phyloP scores from a whole-genome alignment of 306 rosid genomes.

The Malus asiatica region DNA sequence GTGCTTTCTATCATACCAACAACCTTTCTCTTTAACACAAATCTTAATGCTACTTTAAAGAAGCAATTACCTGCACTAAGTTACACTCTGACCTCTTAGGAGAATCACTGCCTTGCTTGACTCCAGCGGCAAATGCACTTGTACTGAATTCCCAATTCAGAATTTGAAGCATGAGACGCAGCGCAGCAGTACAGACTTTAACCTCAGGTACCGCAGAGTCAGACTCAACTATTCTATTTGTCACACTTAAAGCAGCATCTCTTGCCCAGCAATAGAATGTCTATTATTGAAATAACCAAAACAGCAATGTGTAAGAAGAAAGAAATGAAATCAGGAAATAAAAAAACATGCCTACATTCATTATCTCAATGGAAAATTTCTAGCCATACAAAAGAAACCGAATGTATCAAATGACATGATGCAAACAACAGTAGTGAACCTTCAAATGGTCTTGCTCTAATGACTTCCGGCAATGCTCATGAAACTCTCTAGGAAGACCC shows the following conservation, averaged over 20 bases:
- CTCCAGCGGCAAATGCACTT: constrained; percentile 53
- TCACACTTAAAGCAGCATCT: constrained; percentile 81
- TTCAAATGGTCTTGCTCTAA: constrained; percentile 68
- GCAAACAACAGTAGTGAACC: constrained; percentile 33
- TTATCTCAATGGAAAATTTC: constrained; percentile 10
- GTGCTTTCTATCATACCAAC: background rate
- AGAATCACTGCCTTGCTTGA: constrained; percentile 59
- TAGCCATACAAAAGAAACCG: background rate
- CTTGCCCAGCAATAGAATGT: constrained; percentile 75
- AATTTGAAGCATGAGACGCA: constrained; percentile 89
- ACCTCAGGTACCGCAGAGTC: constrained; percentile 66
- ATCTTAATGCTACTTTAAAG: background rate
- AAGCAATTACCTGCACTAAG: constrained; percentile 67
- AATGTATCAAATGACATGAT: background rate
- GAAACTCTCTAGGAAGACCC: constrained; percentile 98
- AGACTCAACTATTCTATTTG: constrained; percentile 67
- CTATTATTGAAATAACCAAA: constrained; percentile 28
- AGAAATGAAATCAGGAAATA: background rate
- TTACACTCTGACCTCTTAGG: constrained; percentile 63
- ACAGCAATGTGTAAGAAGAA: background rate
- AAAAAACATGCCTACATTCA: constrained; percentile 1
- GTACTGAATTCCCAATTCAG: constrained; percentile 87
- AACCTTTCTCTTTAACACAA: background rate
- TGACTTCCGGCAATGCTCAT: constrained; percentile 85
- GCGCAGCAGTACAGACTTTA: constrained; percentile 74